A percentile compares a stretch with the other conserved stretches of the same genome.
These are phyloP conservation scores for Trichoderma breve DNA, from an alignment of 2,329 filamentous ascomycete genomes.

Conservation along the genomic window DNA sequence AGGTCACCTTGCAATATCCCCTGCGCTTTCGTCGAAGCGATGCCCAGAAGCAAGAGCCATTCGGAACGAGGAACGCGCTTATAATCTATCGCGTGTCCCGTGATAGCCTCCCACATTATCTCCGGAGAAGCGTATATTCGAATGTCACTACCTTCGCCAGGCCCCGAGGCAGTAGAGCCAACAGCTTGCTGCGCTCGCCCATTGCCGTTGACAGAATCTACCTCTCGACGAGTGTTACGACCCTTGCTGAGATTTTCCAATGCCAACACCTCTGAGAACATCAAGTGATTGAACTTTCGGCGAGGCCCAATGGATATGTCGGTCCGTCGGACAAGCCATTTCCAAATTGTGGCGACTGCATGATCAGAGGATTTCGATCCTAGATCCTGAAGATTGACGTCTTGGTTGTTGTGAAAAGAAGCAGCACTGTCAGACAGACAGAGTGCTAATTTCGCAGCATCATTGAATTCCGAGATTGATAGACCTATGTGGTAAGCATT, in stretches of 20 bases:
- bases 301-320: constrained; percentile 38
- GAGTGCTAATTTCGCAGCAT: constrained; percentile 32
- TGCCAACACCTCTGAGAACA: constrained; percentile 25
- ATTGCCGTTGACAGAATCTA: background rate
- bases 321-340: constrained; percentile 35
- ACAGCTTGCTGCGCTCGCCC: background rate
- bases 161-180: background rate
- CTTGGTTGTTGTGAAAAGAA: background rate
- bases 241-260: background rate
- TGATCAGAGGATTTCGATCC: constrained; percentile 26
- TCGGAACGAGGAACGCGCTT: constrained; percentile 58
- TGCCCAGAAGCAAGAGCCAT: constrained; percentile 58
- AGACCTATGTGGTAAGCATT: constrained; percentile 27
- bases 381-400: constrained; percentile 9
- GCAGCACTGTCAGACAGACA: constrained; percentile 21
- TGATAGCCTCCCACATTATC: constrained; percentile 58
- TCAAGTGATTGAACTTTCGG: constrained; percentile 39
- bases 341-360: constrained; percentile 36
- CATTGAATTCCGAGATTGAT: constrained; percentile 32
- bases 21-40: constrained; percentile 51
- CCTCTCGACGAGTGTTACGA: background rate
- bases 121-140: constrained; percentile 52
- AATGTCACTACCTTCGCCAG: constrained; percentile 11
- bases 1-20: constrained; percentile 63
- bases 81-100: constrained; percentile 58